A percentile compares a stretch with the other conserved stretches of the same genome.
These are phyloP conservation scores for Ramicandelaber brevisporus DNA, from an alignment of 192 early-diverging fungal species.

Conservation along the genomic window DNA sequence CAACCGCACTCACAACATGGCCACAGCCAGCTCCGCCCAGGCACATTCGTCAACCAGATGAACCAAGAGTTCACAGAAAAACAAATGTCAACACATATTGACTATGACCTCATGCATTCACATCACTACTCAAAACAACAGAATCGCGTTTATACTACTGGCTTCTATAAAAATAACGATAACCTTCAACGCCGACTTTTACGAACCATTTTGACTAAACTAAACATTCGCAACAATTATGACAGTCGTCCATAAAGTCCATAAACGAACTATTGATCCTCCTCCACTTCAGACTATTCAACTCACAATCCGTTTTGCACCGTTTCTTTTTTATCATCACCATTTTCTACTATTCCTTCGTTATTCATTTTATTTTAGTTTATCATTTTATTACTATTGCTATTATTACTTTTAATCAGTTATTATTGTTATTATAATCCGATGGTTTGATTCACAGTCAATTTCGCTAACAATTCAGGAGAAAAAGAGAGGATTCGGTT, in stretches of 20 bases:
- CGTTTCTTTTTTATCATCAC: slow-evolving; percentile 1
- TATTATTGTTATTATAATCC: background rate
- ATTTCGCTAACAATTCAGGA: background rate
- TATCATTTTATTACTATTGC: background rate
- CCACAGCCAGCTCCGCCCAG: background rate
- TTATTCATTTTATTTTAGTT: background rate
- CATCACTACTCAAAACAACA: background rate
- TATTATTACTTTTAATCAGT: background rate
- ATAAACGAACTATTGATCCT: too few species aligned
- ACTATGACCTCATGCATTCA: background rate
- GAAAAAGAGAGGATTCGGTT: background rate
- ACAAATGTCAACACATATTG: background rate
- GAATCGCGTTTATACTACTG: background rate
- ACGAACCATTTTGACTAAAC: too few species aligned
- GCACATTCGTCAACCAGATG: background rate
- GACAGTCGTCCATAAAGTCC: too few species aligned
- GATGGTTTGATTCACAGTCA: background rate
- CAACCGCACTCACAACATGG: background rate
- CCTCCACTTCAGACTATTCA: too few species aligned
- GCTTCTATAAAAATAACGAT: background rate
- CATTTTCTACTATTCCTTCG: background rate
- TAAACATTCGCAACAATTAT: too few species aligned
- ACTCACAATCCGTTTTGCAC: too few species aligned
- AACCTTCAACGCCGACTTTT: background rate
- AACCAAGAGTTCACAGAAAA: background rate